Base-by-base conservation (phyloP, 257 asterid species). In the Nicotiana otophora region DNA sequence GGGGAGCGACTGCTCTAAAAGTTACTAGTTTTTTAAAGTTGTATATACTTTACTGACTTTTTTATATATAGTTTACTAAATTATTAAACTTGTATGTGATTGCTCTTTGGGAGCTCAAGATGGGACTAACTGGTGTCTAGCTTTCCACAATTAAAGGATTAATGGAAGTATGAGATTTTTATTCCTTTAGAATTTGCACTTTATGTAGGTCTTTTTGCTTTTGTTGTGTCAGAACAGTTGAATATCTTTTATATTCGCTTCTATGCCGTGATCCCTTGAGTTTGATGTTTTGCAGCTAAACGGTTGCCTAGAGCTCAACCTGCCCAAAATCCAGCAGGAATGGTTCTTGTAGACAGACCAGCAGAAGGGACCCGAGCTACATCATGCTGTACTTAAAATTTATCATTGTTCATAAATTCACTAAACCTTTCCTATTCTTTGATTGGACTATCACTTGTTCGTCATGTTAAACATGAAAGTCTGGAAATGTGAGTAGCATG, bases 331-430 rank as follows among this genome's bases (percentile, higher is more conserved):
- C 89, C 93, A 31, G 84, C 97, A 7, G 98, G 97, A 78, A 91
- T 94, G 98, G 92, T 91, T 82, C 90, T 92, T 57, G 95, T 86
- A 7, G 94, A 92, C 83, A 91, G 96, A 86, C 93, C 93, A 61
- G 90, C 89, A 51, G 92, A 90, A 85, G 93, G 90, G 75, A 84
- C 96, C 34, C 90, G 85, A 83, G 62, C 92, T 63, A 84, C 90
- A 79, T 83, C 93, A 7, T 93, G 97, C 84, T 93, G 96, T 88
- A 67, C 91, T 70, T 91, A 86, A 81, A 39, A 30, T 60, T 34
- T 72, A 34, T 28, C 57, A 6, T 78, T 36, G 7, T 26, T 70
- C 61, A 46, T 72, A 46, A 72, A 72, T 42, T 34, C 82, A 79
- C 65, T 78, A 85, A 26, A 63, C 42, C 64, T 30, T 12, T 70